These are phyloP conservation scores for Apiotrichum laibachii DNA, from an alignment of 1,284 basidiomycete genomes.

Conservation along the genomic window DNA sequence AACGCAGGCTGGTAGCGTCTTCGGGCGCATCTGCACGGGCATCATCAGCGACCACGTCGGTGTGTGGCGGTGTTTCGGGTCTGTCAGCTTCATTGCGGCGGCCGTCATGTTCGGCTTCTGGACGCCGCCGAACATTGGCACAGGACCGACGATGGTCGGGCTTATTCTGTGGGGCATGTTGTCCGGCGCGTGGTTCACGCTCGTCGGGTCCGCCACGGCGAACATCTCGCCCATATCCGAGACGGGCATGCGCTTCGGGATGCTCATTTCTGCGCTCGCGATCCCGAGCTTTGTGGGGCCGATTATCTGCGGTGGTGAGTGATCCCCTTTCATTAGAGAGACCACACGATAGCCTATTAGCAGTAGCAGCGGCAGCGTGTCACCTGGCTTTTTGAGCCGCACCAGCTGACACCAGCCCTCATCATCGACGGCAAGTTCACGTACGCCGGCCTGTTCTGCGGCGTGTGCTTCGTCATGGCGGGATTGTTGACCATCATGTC, in stretches of 20 bases:
- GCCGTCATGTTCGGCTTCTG: constrained; percentile 28
- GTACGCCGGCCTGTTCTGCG: constrained; percentile 6
- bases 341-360: too few relatives aligned
- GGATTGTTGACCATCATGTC: background rate
- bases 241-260: constrained; percentile 46
- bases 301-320: constrained; percentile 24
- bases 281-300: constrained; percentile 43
- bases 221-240: constrained; percentile 43
- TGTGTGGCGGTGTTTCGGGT: constrained; percentile 14
- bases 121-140: constrained; percentile 14
- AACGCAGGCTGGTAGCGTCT: constrained; percentile 9
- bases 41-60: constrained; percentile 17
- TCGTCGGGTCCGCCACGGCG: constrained; percentile 39
- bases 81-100: constrained; percentile 15
- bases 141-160: constrained; percentile 38
- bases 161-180: constrained; percentile 36
- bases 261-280: constrained; percentile 40
- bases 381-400: too few relatives aligned
- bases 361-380: too few relatives aligned
- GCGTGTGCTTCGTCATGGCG: background rate
- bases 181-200: constrained; percentile 40
- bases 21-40: constrained; percentile 15
- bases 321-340: too few relatives aligned
- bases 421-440: constrained; percentile 7
- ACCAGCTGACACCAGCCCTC: background rate